Evolutionary conservation across 768 basidiomycete species (phyloP), one percentile per base, ranked within the genome.

Genomic region (Floccularia luteovirens): DNA sequence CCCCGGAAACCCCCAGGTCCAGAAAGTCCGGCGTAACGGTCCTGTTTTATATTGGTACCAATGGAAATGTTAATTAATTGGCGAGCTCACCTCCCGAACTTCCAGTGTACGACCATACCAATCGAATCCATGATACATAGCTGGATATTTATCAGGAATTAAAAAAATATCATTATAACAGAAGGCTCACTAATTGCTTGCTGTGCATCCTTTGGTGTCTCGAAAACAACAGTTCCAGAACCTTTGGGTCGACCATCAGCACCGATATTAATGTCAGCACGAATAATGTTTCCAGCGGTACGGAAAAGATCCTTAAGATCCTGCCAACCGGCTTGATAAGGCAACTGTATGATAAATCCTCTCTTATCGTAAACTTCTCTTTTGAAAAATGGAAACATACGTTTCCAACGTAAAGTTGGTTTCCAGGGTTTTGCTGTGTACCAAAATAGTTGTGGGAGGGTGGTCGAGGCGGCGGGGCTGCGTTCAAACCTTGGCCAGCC

Each of bases 291-390:
- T 5, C 94, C 94, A 32, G 94, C 89, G 21, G 89, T 79, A 41
- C 94, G 82, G 82, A 98, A 97, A 21, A 98, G 68, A 60, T 98
- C 94, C 56, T 98, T 98, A 41, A 98, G 66, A 58, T 98, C 94
- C 58, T 99, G 94, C 94, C 94, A 99, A 22, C 90, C 90, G n/a
- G 91, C 92, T 64, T 93, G 90, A 56, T 89, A 90, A 2, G 92
- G 93, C 21, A 98, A 64, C 93, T 97, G 47, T 4, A 40, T n/a
- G 27, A 27, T 10, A 19, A 23, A 24, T 31, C 48, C 36, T 31
- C n/a, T 30, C 20, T 10, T 36, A 32, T 3, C 5, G 32, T 34
- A 12, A 31, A 17, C n/a, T 30, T 19, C 7, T 10, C 4, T 34
- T 20, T 2, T 12, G 10, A 38, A 22, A 19, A 17, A 28, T 16